phyloP scores from a whole-genome alignment of 202 grass and related monocot species.

The Bolboschoenoplectus hybrid region DNA sequence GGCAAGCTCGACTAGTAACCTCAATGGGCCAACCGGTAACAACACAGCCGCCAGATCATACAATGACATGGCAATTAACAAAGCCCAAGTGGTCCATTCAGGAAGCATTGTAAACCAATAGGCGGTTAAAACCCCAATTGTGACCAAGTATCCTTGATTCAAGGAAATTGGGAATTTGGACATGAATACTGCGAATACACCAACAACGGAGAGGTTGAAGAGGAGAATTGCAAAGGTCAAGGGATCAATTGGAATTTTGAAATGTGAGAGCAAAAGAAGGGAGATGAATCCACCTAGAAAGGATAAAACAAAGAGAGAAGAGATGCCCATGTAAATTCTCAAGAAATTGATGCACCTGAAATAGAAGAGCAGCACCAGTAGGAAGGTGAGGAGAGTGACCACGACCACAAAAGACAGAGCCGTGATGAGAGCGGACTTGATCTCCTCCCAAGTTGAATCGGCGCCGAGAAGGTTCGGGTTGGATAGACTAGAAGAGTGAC shows the following conservation, averaged over 20 bases:
- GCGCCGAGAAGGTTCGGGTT: conserved; percentile 31
- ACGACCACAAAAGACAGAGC: conserved; percentile 61
- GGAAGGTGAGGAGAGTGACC: conserved; percentile 80
- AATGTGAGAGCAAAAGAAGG: conserved; percentile 61
- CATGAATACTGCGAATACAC: conserved; percentile 61
- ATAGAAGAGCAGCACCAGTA: conserved; percentile 96
- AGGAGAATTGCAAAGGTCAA: conserved; percentile 72
- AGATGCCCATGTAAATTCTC: conserved; percentile 78
- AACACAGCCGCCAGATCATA: conserved; percentile 94
- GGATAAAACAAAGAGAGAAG: conserved; percentile 66
- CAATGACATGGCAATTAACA: conserved; percentile 80
- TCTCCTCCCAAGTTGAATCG: conserved; percentile 52
- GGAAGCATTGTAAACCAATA: conserved; percentile 94
- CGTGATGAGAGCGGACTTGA: conserved; percentile 65
- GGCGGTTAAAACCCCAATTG: conserved; percentile 77
- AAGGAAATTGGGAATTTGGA: conserved; percentile 76
- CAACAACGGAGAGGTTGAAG: conserved; percentile 61
- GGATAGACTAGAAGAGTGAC: conserved; percentile 43
- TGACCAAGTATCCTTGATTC: conserved; percentile 76
- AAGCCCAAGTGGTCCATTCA: conserved; percentile 93
- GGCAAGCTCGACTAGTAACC: conserved; percentile 77
- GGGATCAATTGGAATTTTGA: conserved; percentile 70
- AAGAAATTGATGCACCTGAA: conserved; percentile 85
- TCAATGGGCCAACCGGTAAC: conserved; percentile 78
- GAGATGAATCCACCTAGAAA: conserved; percentile 73